phyloP scores from a whole-genome alignment of 345 rosid genomes.

The Gynandropsis gynandra region DNA sequence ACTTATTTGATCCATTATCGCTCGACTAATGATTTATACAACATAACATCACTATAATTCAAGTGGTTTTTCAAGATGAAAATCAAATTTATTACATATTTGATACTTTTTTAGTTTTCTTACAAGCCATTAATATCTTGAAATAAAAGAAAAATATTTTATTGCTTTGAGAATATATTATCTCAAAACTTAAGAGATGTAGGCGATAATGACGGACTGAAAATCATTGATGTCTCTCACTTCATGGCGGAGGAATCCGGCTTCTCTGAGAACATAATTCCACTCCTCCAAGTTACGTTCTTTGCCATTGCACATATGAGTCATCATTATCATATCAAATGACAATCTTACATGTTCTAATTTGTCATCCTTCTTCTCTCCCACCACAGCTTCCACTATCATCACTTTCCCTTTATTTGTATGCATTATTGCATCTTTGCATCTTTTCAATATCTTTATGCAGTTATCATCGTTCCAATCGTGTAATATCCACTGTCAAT shows the following conservation, averaged over 20 bases:
- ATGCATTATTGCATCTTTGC: slow-evolving; percentile 57
- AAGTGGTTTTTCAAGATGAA: too few relatives aligned
- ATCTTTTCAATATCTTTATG: slow-evolving; percentile 48
- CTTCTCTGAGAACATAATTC: slow-evolving; percentile 41
- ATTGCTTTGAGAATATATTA: too few relatives aligned
- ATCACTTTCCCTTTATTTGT: slow-evolving; percentile 47
- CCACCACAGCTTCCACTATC: slow-evolving; percentile 47
- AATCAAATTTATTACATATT: too few relatives aligned
- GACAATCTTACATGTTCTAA: slow-evolving; percentile 37
- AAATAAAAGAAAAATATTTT: too few relatives aligned
- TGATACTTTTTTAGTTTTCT: too few relatives aligned
- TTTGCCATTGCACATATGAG: slow-evolving; percentile 51
- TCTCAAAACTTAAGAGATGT: too few relatives aligned
- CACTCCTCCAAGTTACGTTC: slow-evolving; percentile 65
- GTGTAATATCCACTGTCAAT: slow-evolving; percentile 48
- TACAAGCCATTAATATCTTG: too few relatives aligned
- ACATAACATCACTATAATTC: too few relatives aligned
- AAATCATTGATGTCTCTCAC: slow-evolving; percentile 35
- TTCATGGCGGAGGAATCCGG: slow-evolving; percentile 45
- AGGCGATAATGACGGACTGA: slow-evolving; percentile 47
- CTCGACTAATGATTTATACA: too few relatives aligned
- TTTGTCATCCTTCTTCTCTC: slow-evolving; percentile 32
- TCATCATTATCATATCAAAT: slow-evolving; percentile 77
- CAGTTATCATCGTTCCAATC: slow-evolving; percentile 73
- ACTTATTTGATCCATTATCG: too few relatives aligned